Conservation (phyloP, 257 asterid species). For the Solanum sejunctum region DNA sequence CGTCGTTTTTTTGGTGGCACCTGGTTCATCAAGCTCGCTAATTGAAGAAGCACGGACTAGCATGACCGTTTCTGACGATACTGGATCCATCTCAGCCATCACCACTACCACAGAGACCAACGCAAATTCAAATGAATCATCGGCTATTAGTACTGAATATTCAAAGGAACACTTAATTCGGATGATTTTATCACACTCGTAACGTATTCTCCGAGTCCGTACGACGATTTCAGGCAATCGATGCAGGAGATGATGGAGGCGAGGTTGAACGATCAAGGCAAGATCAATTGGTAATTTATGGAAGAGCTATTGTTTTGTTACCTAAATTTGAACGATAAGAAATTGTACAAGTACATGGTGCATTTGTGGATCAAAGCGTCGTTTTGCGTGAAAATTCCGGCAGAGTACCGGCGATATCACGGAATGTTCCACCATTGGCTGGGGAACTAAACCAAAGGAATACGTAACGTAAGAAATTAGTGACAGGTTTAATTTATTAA, state of each 20-base stretch:
- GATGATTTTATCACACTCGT: slow-evolving; percentile 18
- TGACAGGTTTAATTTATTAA: neutral
- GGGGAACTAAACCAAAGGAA: neutral
- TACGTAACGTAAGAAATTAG: neutral
- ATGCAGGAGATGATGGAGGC: slow-evolving; percentile 26
- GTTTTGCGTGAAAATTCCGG: slow-evolving; percentile 28
- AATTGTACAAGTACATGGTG: slow-evolving; percentile 41
- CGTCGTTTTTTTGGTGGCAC: slow-evolving; percentile 5
- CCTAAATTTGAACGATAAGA: slow-evolving; percentile 55
- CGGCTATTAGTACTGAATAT: neutral
- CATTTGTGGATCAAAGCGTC: slow-evolving; percentile 55
- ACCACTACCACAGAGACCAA: neutral
- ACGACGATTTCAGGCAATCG: slow-evolving; percentile 21
- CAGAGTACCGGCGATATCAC: slow-evolving; percentile 14
- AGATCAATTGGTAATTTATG: slow-evolving; percentile 65
- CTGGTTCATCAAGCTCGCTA: slow-evolving; percentile 13
- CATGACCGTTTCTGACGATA: neutral
- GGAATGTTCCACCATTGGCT: neutral
- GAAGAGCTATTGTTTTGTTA: slow-evolving; percentile 67
- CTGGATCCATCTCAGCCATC: neutral
- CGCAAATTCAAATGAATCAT: neutral
- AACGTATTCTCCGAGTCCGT: slow-evolving; percentile 9
- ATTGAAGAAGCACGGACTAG: slow-evolving; percentile 19
- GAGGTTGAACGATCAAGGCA: slow-evolving; percentile 32
- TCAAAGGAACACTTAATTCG: neutral